phyloP scores from a whole-genome alignment of 352 stramenopile genomes.

The Globisporangium acanthophoron region DNA sequence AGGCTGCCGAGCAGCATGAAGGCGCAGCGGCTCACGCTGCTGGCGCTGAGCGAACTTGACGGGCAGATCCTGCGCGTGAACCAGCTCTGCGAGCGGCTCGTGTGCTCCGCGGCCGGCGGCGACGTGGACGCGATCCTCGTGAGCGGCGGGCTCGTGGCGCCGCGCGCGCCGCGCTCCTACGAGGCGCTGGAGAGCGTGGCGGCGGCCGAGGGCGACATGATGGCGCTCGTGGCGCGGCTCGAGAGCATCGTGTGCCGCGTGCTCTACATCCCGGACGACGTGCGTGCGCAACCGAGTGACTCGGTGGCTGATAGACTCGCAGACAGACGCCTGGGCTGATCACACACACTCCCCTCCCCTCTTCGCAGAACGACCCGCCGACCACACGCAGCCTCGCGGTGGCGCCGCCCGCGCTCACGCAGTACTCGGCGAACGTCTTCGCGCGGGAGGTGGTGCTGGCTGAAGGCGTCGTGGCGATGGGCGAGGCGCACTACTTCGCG shows the following conservation, averaged over 20 bases:
- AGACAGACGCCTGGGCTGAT: neutral
- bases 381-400: slow-evolving; percentile 54
- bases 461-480: slow-evolving; percentile 29
- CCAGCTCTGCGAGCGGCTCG: slow-evolving; percentile 66
- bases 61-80: slow-evolving; percentile 66
- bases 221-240: slow-evolving; percentile 80
- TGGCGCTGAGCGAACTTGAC: slow-evolving; percentile 68
- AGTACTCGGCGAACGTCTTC: slow-evolving; percentile 80
- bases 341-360: too few relatives aligned
- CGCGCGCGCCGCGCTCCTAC: slow-evolving; percentile 40
- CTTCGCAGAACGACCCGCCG: slow-evolving; percentile 61
- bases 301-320: neutral
- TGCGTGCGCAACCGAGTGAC: slow-evolving; percentile 11
- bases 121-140: slow-evolving; percentile 77
- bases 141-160: slow-evolving; percentile 53
- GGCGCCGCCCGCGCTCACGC: slow-evolving; percentile 57
- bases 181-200: slow-evolving; percentile 50
- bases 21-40: slow-evolving; percentile 47
- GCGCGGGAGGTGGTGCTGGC: slow-evolving; percentile 32
- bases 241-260: slow-evolving; percentile 86
- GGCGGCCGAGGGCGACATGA: slow-evolving; percentile 85
- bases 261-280: slow-evolving; percentile 70
- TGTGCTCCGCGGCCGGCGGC: slow-evolving; percentile 53
- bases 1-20: neutral
- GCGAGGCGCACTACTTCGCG: slow-evolving; percentile 53